phyloP scores from a whole-genome alignment of 345 rosid genomes.

The Kernera saxatilis region DNA sequence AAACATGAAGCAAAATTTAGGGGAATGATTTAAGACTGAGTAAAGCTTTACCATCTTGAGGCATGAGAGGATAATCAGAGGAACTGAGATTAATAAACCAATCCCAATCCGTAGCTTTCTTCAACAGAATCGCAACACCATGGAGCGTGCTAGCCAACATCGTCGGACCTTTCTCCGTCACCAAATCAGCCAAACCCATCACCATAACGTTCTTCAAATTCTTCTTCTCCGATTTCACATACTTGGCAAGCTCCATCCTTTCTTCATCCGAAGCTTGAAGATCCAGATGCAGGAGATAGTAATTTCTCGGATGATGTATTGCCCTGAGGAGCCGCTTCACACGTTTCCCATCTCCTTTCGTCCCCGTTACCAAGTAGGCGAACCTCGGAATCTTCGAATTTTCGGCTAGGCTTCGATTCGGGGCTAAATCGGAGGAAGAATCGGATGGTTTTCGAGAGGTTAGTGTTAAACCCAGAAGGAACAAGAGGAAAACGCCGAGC shows the following conservation, averaged over 20 bases:
- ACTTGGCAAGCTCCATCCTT: constrained; percentile 72
- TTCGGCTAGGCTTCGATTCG: constrained; percentile 10
- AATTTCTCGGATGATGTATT: constrained; percentile 72
- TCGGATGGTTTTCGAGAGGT: constrained; percentile 32
- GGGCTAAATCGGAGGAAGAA: constrained; percentile 10
- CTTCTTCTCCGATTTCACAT: constrained; percentile 56
- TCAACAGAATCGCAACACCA: constrained; percentile 67
- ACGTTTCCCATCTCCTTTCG: constrained; percentile 60
- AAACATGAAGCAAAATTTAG: neutral
- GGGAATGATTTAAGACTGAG: neutral
- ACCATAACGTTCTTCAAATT: constrained; percentile 76
- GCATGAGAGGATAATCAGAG: constrained; percentile 79
- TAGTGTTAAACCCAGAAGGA: constrained; percentile 37
- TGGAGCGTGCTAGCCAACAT: constrained; percentile 73
- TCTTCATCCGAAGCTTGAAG: constrained; percentile 75
- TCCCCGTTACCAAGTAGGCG: constrained; percentile 75
- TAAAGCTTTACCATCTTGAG: constrained; percentile 66
- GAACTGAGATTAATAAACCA: constrained; percentile 91
- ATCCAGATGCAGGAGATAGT: constrained; percentile 78
- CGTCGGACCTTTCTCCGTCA: constrained; percentile 80
- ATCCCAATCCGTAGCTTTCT: constrained; percentile 72
- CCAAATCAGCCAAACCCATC: constrained; percentile 71
- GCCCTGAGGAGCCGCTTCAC: constrained; percentile 64
- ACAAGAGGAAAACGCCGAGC: constrained; percentile 32
- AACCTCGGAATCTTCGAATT: constrained; percentile 42